These are phyloP conservation scores for Podaxis mareebaensis DNA, from an alignment of 768 basidiomycete genomes.

Conservation along the genomic window DNA sequence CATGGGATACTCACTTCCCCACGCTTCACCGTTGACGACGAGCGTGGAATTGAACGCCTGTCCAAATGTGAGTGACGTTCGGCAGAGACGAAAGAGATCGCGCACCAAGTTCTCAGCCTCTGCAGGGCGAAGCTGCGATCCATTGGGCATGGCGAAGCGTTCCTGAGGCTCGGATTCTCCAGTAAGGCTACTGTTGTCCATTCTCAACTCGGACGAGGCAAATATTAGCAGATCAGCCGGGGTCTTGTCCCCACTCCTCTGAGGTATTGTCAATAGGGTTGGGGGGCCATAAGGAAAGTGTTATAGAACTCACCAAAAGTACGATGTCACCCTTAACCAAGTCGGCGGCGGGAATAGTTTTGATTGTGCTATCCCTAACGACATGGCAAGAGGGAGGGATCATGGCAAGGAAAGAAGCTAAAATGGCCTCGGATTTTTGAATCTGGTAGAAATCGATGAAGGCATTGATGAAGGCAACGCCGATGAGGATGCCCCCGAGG, in stretches of 20 bases:
- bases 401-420: conserved; percentile 73
- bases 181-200: conserved; percentile 71
- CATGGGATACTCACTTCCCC: conserved; percentile 50
- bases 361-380: conserved; percentile 56
- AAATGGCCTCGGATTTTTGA: conserved; percentile 72
- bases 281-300: background rate
- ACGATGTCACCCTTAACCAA: conserved; percentile 71
- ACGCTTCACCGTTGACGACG: conserved; percentile 71
- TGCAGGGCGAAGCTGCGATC: conserved; percentile 48
- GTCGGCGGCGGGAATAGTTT: conserved; percentile 56
- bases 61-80: background rate
- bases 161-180: conserved; percentile 75
- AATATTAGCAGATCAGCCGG: conserved; percentile 67
- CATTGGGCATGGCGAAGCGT: conserved; percentile 46
- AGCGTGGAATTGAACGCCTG: conserved; percentile 74
- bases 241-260: conserved; percentile 72
- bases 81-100: background rate
- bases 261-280: background rate
- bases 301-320: conserved; percentile 44
- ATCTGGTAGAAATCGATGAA: conserved; percentile 73
- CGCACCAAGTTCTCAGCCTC: conserved; percentile 66
- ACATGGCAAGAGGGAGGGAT: conserved; percentile 70
- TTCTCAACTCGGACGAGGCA: conserved; percentile 61
- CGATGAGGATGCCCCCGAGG: conserved; percentile 68
- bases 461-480: conserved; percentile 68